Evolutionary conservation across 352 stramenopile species (phyloP).

Genomic region (Globisporangium iwayamae): DNA sequence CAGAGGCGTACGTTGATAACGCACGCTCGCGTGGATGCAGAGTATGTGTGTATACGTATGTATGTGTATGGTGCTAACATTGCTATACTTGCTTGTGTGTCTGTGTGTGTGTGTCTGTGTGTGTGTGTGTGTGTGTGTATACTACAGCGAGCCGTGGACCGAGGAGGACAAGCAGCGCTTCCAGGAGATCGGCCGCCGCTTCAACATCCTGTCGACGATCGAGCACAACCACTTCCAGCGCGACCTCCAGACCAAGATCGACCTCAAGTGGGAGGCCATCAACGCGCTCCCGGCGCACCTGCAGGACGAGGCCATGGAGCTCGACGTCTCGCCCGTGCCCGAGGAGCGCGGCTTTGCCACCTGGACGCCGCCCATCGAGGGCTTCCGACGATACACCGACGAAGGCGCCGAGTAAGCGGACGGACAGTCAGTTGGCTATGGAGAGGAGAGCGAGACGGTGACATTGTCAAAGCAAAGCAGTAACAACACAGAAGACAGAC

Average conservation of each 20-base stretch:
- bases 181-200: constrained; percentile 77
- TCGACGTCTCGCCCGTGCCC: constrained; percentile 56
- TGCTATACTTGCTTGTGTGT: neutral
- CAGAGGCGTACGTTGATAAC: constrained; percentile 45
- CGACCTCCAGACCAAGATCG: constrained; percentile 90
- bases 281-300: constrained; percentile 79
- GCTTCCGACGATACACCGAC: constrained; percentile 81
- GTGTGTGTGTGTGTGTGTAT: constrained; percentile 6
- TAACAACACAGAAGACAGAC: constrained; percentile 16
- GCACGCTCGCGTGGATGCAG: no score
- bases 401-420: constrained; percentile 39
- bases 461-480: constrained; percentile 15
- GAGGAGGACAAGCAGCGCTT: constrained; percentile 76
- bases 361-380: constrained; percentile 84
- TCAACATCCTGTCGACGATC: constrained; percentile 77
- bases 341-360: constrained; percentile 75
- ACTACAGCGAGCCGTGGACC: constrained; percentile 63
- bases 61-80: neutral
- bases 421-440: neutral
- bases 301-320: constrained; percentile 74
- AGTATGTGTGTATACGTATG: neutral
- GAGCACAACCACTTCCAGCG: constrained; percentile 87
- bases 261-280: constrained; percentile 90
- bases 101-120: no score
- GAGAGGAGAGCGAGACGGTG: neutral